Percentiles rank a stretch among this genome's conserved stretches.
Evolutionary conservation across 208 protist species (phyloP).

Genomic region (Sergeia podlipaevii): DNA sequence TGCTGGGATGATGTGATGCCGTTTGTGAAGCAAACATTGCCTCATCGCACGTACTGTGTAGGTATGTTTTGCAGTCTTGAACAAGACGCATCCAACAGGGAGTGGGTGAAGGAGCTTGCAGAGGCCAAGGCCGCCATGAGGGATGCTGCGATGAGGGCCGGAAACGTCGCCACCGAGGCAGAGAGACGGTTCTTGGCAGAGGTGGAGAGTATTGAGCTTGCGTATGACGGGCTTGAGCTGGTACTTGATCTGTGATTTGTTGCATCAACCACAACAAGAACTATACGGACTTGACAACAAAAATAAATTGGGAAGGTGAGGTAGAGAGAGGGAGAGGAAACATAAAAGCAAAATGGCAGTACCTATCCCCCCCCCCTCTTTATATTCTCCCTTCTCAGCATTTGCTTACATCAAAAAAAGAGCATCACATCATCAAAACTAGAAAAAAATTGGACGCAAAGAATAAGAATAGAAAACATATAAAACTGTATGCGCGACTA

Average conservation of each 20-base stretch:
- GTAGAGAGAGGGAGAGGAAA: no score
- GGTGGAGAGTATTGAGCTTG: constrained; percentile 58
- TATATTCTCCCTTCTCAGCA: constrained; percentile 14
- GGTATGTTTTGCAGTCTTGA: constrained; percentile 86
- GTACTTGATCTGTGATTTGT: constrained; percentile 35
- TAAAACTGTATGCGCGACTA: no score
- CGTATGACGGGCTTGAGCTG: constrained; percentile 62
- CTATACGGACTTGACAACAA: no score
- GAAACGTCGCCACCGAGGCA: neutral
- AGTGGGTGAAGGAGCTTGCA: constrained; percentile 29
- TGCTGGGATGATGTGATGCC: constrained; percentile 72
- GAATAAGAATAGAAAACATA: no score
- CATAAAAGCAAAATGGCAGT: no score
- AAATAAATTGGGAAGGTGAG: no score
- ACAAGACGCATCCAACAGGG: constrained; percentile 45
- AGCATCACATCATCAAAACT: neutral
- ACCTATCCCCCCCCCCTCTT: constrained; percentile 5
- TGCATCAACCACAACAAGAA: no score
- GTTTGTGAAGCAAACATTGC: constrained; percentile 38
- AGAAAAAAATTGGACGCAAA: neutral
- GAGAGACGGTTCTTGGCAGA: constrained; percentile 7
- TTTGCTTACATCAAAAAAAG: neutral
- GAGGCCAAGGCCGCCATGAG: constrained; percentile 19
- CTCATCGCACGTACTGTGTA: constrained; percentile 50
- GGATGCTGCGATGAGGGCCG: neutral